Evolutionary conservation across 1,284 basidiomycete species (phyloP).

Genomic region (Schizophyllum amplum): DNA sequence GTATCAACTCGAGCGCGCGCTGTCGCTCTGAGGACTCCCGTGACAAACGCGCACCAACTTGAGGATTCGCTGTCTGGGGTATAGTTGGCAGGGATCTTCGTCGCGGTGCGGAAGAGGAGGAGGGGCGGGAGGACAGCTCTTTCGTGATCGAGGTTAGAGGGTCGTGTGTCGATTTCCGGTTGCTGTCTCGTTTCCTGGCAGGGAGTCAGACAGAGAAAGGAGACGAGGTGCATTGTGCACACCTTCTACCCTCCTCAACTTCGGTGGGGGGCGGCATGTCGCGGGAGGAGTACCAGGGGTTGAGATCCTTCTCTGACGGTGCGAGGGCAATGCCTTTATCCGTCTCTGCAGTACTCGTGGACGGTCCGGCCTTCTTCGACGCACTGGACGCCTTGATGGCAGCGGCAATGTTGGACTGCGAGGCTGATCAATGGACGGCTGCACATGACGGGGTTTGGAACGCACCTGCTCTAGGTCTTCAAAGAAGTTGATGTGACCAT

Average conservation of each 20-base stretch:
- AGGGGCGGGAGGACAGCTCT: constrained; percentile 39
- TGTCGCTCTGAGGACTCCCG: constrained; percentile 68
- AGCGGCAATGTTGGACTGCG: constrained; percentile 23
- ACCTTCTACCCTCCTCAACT: constrained; percentile 28
- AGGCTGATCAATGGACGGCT: background rate
- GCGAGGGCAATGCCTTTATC: constrained; percentile 68
- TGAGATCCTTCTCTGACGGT: constrained; percentile 64
- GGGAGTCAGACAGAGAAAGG: constrained; percentile 1
- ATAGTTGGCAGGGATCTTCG: constrained; percentile 15
- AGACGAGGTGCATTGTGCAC: constrained; percentile 1
- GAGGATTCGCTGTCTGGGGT: constrained; percentile 21
- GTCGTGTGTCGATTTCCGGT: constrained; percentile 55
- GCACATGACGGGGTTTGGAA: background rate
- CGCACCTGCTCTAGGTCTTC: constrained; percentile 62
- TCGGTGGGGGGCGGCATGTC: constrained; percentile 2
- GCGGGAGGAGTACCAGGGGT: constrained; percentile 61
- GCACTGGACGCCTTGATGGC: constrained; percentile 32
- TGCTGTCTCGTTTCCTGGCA: constrained; percentile 52
- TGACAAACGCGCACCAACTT: constrained; percentile 47
- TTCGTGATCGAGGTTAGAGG: constrained; percentile 69
- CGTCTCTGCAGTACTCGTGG: constrained; percentile 34
- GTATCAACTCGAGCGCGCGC: constrained; percentile 61
- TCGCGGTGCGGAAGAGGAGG: constrained; percentile 17
- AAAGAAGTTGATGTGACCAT: constrained; percentile 72
- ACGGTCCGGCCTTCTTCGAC: constrained; percentile 25